Evolutionary conservation across 2,329 filamentous ascomycete species (phyloP).

Genomic region (Beauveria sp.): DNA sequence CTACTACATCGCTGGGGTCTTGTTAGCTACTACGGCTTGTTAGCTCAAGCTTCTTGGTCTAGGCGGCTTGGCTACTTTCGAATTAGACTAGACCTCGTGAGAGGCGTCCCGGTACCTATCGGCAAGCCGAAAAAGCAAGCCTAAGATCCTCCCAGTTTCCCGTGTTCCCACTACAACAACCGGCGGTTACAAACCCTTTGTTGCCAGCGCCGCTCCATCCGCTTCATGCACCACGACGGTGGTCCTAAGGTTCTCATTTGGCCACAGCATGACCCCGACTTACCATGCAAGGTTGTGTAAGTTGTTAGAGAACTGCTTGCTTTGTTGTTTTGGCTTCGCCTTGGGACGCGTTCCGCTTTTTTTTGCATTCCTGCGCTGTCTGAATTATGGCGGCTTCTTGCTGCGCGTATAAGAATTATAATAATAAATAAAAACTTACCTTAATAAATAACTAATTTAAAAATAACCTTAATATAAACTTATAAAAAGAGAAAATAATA

Average conservation of each 20-base stretch:
- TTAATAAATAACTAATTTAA: too few species aligned
- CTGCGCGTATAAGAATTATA: neutral
- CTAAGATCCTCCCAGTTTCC: neutral
- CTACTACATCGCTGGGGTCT: neutral
- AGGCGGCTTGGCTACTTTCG: neutral
- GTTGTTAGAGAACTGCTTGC: neutral
- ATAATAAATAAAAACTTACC: too few species aligned
- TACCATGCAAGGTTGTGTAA: neutral
- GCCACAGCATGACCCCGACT: neutral
- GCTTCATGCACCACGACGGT: constrained; percentile 4
- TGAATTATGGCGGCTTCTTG: neutral
- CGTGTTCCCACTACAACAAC: neutral
- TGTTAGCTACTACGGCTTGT: neutral
- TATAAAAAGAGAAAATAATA: too few species aligned
- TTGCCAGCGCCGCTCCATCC: neutral
- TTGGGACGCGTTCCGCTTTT: neutral
- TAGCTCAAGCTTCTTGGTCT: neutral
- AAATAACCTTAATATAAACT: too few species aligned
- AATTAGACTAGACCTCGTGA: neutral
- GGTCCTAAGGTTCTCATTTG: constrained; percentile 6
- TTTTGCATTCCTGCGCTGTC: neutral
- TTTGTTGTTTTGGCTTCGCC: neutral
- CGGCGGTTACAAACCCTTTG: neutral
- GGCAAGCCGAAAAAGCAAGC: neutral
- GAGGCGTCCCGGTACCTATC: neutral